A percentile compares a stretch with the other conserved stretches of the same genome.
These are phyloP conservation scores for Curvularia sp. DNA, from an alignment of 2,329 filamentous ascomycete genomes.

Conservation along the genomic window DNA sequence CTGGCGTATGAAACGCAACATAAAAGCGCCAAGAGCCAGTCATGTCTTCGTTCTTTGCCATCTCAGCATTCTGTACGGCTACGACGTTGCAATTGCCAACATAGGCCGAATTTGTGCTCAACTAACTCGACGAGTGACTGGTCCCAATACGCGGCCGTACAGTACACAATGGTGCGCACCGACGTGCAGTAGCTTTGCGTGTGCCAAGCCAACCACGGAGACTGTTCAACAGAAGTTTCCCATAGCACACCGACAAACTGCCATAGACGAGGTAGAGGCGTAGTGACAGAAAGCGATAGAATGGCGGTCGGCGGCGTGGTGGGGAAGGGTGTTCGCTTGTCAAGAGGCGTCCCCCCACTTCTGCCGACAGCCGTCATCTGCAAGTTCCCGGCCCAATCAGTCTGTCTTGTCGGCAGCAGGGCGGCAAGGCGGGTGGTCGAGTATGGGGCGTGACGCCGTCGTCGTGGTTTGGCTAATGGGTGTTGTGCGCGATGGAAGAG, in stretches of 20 bases:
- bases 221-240: neutral
- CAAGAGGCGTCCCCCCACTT: slow-evolving; percentile 19
- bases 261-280: slow-evolving; percentile 1
- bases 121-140: neutral
- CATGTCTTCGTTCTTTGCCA: neutral
- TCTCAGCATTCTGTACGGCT: neutral
- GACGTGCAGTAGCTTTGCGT: slow-evolving; percentile 11
- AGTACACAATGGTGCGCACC: neutral
- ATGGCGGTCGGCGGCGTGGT: slow-evolving; percentile 24
- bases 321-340: slow-evolving; percentile 17
- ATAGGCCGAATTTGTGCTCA: neutral
- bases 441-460: slow-evolving; percentile 6
- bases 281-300: slow-evolving; percentile 15
- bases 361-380: slow-evolving; percentile 13
- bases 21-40: slow-evolving; percentile 14
- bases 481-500: slow-evolving; percentile 11
- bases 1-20: slow-evolving; percentile 16
- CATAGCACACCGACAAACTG: slow-evolving; percentile 22
- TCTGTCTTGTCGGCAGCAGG: neutral
- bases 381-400: slow-evolving; percentile 19
- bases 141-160: neutral
- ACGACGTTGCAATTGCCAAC: neutral
- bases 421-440: slow-evolving; percentile 8
- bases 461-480: slow-evolving; percentile 11
- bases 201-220: slow-evolving; percentile 4